Evolutionary conservation across 371 early-diverging fungal species (phyloP), one percentile per base, ranked within the genome.

Genomic region (Actinomucor elegans): DNA sequence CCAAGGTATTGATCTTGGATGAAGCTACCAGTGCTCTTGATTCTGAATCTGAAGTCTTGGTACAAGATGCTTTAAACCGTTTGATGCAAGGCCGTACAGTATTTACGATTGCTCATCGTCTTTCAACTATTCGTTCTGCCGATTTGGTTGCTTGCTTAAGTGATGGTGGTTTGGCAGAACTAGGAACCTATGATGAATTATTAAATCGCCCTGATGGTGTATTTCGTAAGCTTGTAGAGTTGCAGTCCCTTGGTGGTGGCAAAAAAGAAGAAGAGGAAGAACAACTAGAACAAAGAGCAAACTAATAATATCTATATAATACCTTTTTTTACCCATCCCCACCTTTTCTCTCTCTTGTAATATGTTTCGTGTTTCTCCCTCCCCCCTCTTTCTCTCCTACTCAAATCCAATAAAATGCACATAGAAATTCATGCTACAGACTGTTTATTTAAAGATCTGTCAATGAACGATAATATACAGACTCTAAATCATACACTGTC

Each of bases 1-100:
- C 91, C 9, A 78, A 76, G 38, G 77, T 92, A 41, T 72, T 94
- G 15, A 74, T 94, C 4, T 64, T 94, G 48, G 97, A 96, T 65
- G 95, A 96, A 68, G 92, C 95, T 1, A 94, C 97, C 0, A 84
- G 88, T 35, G 89, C 91, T 8, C 33, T 78, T 45, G 94, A 96
- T 80, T 75, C 88, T 18, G 78, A 78, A 53, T 80, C 80, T 1
- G 87, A 86, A 52, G 67, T 73, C 7, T 55, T 85, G 24, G 84
- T 87, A 1, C 84, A 85, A 42, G 77, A 71, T 32, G 86, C 88
- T 1, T 67, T 90, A 15, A 83, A 84, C 26, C 47, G 47, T 17
- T 70, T 79, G 38, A 72, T 80, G 69, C 68, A 77, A 32, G 82
- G 80, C 24, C 75, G 89, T 8, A 90, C 89, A 1, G 81, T 84